phyloP scores from a whole-genome alignment of 2,329 filamentous ascomycete genomes.

The Ophiostoma australiae region DNA sequence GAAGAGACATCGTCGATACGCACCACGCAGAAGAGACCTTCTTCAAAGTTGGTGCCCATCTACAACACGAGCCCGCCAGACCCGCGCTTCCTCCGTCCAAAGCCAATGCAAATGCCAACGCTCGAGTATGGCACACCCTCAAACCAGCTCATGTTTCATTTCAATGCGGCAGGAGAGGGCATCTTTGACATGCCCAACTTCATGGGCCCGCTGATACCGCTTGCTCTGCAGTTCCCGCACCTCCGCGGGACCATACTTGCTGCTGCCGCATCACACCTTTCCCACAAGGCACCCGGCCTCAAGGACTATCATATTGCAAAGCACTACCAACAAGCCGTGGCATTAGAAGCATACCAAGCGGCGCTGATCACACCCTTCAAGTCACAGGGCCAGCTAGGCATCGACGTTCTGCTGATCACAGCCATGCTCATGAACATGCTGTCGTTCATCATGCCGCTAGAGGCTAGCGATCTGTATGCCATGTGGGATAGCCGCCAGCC shows the following conservation, averaged over 20 bases:
- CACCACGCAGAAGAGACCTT: not conserved
- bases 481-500: not conserved
- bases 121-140: constrained; percentile 26
- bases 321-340: constrained; percentile 29
- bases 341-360: constrained; percentile 26
- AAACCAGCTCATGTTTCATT: constrained; percentile 27
- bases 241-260: constrained; percentile 27
- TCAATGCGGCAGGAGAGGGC: constrained; percentile 16
- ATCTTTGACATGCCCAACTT: constrained; percentile 28
- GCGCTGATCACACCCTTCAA: constrained; percentile 27
- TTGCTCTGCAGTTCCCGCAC: constrained; percentile 25
- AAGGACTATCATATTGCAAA: constrained; percentile 27
- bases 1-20: not conserved
- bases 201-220: constrained; percentile 22
- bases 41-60: not conserved
- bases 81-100: constrained; percentile 15
- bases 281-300: constrained; percentile 25
- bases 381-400: constrained; percentile 26
- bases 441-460: constrained; percentile 28
- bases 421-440: constrained; percentile 30
- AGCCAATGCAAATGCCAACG: constrained; percentile 19
- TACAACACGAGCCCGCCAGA: not conserved
- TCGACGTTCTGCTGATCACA: constrained; percentile 28
- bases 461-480: constrained; percentile 19
- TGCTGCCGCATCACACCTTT: constrained; percentile 27